phyloP scores from a whole-genome alignment of 1,284 basidiomycete genomes.

The Papiliotrema laurentii region DNA sequence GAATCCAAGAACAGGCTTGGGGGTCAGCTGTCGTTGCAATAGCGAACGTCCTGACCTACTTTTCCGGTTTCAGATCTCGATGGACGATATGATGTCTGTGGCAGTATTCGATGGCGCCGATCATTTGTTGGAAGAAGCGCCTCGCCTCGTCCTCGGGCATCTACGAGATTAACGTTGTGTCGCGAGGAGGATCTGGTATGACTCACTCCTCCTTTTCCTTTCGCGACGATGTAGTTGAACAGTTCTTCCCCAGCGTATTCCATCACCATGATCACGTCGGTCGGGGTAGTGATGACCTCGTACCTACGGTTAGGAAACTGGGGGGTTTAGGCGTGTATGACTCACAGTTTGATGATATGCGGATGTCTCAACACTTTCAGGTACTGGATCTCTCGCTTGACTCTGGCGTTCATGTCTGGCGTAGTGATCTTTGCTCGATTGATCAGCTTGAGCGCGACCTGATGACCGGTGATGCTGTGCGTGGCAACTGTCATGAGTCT shows the following conservation, averaged over 20 bases:
- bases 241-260: conserved; percentile 89
- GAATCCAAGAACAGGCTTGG: conserved; percentile 53
- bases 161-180: conserved; percentile 38
- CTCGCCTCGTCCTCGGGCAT: conserved; percentile 81
- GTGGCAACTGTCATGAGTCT: conserved; percentile 66
- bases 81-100: conserved; percentile 93
- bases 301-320: conserved; percentile 59
- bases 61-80: conserved; percentile 93
- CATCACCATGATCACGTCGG: conserved; percentile 93
- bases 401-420: conserved; percentile 84
- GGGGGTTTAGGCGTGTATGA: conserved; percentile 12
- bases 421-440: conserved; percentile 89
- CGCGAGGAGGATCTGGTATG: background rate
- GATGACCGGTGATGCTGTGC: conserved; percentile 89
- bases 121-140: conserved; percentile 93
- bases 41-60: conserved; percentile 51
- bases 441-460: conserved; percentile 97
- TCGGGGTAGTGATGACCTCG: conserved; percentile 88
- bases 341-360: conserved; percentile 92
- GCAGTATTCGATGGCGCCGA: conserved; percentile 91
- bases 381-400: conserved; percentile 93
- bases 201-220: conserved; percentile 56
- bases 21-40: no score
- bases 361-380: conserved; percentile 86
- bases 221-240: conserved; percentile 89